These are phyloP conservation scores for Aegle marmelos DNA, from an alignment of 345 rosid species.

Conservation along the genomic window DNA sequence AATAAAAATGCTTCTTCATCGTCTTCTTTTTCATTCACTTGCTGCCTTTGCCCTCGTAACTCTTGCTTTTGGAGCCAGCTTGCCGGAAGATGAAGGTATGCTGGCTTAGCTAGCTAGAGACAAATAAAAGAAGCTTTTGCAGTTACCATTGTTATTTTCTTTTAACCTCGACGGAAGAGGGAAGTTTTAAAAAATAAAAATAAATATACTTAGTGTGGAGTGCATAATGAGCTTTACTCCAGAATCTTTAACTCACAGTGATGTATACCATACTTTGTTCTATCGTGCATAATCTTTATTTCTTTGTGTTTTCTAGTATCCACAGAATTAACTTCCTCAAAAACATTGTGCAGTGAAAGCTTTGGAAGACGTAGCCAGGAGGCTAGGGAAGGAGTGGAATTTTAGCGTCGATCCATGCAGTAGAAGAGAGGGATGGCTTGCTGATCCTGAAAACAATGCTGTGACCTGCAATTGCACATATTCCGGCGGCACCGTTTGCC, in stretches of 20 bases:
- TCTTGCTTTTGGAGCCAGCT: constrained; percentile 22
- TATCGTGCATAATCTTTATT: no score
- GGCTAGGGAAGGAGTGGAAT: constrained; percentile 49
- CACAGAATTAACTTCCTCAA: no score
- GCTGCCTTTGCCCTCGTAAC: constrained; percentile 13
- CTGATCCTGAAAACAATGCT: neutral
- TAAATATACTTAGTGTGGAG: no score
- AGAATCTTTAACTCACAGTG: no score
- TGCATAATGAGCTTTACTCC: no score
- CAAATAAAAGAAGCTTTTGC: neutral
- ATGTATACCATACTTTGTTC: no score
- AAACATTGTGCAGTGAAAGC: constrained; percentile 53
- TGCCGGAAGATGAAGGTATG: constrained; percentile 38
- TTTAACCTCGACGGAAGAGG: no score
- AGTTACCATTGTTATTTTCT: neutral
- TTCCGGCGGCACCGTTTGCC: constrained; percentile 17
- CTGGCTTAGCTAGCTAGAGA: neutral
- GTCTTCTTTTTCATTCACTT: constrained; percentile 17
- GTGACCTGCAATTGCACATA: constrained; percentile 24
- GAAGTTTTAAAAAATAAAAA: no score
- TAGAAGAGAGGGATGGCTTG: constrained; percentile 36
- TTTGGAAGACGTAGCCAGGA: constrained; percentile 35
- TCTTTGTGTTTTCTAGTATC: no score
- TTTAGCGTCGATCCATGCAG: constrained; percentile 44
- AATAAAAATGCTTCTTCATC: neutral